Evolutionary conservation across 306 rosid genomes (phyloP), one percentile per base, ranked within the genome.

Genomic region (Elaeagnus macrophylla): DNA sequence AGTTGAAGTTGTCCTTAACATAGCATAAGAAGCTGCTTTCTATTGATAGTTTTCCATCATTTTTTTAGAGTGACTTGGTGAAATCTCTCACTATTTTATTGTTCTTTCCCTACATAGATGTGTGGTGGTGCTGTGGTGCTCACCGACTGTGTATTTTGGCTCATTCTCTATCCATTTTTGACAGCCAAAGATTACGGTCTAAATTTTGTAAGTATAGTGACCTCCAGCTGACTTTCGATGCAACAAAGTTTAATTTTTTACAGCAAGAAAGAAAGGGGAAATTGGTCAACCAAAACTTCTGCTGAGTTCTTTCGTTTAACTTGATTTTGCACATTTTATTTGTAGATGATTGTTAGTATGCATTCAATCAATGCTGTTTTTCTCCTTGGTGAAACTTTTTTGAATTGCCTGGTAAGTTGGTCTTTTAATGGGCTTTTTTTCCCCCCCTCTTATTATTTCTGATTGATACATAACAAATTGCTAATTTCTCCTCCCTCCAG

Each of bases 121-220:
- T 71, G 81, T 52, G 95, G 81, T 17, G 96, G 99, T 75, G 88
- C 96, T 38, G 85, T 78, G 39, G 53, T 57, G 38, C 93, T 91
- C 70, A 91, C 96, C 13, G 99, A 87, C 69, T 12, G 18, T 16
- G 87, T 91, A 57, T 91, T 82, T 72, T 91, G 99, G 99, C 72
- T 82, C 39, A 8, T 91, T 62, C 66, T 91, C 60, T 86, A 86
- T 75, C 97, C 96, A 67, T 66, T 67, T 71, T 52, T 82, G 67
- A 75, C 72, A 13, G 20, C 76, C 39, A 53, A 53, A 40, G 79
- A 66, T 38, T 67, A 47, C 71, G 40, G 44, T 7, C 79, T 87
- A 52, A 39, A 61, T 57, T 82, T 80, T 67, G 99, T 91, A 77
- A 82, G 97, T 76, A 50, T 5, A 25, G 32, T 25, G 32, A 25